A percentile compares a stretch with the other conserved stretches of the same genome.
Conservation (phyloP, 495 filamentous ascomycete species). For the Penicillium argentinense region DNA sequence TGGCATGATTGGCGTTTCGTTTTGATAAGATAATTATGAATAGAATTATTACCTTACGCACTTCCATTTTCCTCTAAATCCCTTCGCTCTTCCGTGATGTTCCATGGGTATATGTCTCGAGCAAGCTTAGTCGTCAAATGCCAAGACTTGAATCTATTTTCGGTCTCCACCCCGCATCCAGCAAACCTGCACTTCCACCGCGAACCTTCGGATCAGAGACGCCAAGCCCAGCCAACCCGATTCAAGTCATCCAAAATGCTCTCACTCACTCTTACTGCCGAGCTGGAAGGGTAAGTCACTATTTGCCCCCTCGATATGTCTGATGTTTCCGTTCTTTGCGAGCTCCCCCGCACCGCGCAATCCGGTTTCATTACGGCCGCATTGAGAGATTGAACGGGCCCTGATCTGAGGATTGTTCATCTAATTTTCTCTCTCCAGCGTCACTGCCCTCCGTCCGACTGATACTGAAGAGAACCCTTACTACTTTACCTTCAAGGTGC, state of each 20-base stretch:
- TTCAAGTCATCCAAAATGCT: constrained; percentile 57
- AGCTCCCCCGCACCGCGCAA: constrained; percentile 8
- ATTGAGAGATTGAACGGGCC: background rate
- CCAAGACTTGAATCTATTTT: constrained; percentile 28
- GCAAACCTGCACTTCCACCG: constrained; percentile 3
- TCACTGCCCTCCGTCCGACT: constrained; percentile 81
- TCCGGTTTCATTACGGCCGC: background rate
- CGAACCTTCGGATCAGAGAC: background rate
- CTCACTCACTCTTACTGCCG: constrained; percentile 74
- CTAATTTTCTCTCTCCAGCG: constrained; percentile 50
- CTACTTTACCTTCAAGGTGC: constrained; percentile 94
- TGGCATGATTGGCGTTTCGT: constrained; percentile 38
- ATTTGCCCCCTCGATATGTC: no score
- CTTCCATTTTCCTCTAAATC: background rate
- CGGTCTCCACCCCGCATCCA: constrained; percentile 31
- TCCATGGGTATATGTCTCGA: background rate
- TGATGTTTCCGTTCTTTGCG: background rate
- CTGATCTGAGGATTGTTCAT: background rate
- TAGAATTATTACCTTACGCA: no score
- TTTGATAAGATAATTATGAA: constrained; percentile 12
- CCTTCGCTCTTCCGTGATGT: background rate
- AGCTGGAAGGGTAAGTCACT: constrained; percentile 70
- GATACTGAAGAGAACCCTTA: constrained; percentile 81
- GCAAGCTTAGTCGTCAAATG: constrained; percentile 17
- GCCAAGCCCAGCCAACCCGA: constrained; percentile 10